Evolutionary conservation across 2,329 filamentous ascomycete genomes (phyloP).

Genomic region (Fusarium veterinarium): DNA sequence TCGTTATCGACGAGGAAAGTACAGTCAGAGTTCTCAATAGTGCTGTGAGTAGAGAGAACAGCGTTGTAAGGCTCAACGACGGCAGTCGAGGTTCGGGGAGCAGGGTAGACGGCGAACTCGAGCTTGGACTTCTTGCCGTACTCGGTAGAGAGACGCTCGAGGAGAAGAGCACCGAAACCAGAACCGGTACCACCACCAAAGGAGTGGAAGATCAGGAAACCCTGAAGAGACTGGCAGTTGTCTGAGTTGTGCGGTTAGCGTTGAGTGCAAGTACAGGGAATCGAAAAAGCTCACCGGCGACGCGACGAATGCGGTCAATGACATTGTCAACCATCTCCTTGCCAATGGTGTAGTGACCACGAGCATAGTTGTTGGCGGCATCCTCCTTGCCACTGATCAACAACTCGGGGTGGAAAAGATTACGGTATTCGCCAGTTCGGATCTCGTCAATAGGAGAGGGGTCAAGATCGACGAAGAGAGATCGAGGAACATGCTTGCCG

Average conservation of each 20-base stretch:
- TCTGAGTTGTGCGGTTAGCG: slow-evolving; percentile 56
- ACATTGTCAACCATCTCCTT: slow-evolving; percentile 80
- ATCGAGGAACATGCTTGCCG: slow-evolving; percentile 78
- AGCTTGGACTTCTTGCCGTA: slow-evolving; percentile 84
- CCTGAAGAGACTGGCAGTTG: slow-evolving; percentile 78
- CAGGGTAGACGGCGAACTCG: slow-evolving; percentile 78
- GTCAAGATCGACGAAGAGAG: slow-evolving; percentile 79
- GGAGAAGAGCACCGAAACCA: slow-evolving; percentile 77
- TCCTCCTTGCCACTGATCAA: slow-evolving; percentile 81
- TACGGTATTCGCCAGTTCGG: slow-evolving; percentile 73
- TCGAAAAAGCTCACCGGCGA: slow-evolving; percentile 65
- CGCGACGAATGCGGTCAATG: slow-evolving; percentile 76
- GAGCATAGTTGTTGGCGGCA: slow-evolving; percentile 82
- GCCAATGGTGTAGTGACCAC: slow-evolving; percentile 80
- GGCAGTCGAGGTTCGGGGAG: slow-evolving; percentile 75
- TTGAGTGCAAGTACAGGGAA: background rate
- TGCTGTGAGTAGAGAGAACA: slow-evolving; percentile 79
- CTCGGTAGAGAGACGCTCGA: slow-evolving; percentile 78
- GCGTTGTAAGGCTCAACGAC: slow-evolving; percentile 82
- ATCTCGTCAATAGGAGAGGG: slow-evolving; percentile 81
- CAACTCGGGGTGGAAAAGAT: slow-evolving; percentile 78
- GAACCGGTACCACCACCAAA: slow-evolving; percentile 80
- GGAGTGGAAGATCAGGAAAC: slow-evolving; percentile 80
- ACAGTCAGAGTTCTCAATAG: slow-evolving; percentile 81
- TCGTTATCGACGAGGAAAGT: slow-evolving; percentile 83